Base-by-base conservation (phyloP, 768 basidiomycete genomes). In the Gloeopeniophorella convolvens region DNA sequence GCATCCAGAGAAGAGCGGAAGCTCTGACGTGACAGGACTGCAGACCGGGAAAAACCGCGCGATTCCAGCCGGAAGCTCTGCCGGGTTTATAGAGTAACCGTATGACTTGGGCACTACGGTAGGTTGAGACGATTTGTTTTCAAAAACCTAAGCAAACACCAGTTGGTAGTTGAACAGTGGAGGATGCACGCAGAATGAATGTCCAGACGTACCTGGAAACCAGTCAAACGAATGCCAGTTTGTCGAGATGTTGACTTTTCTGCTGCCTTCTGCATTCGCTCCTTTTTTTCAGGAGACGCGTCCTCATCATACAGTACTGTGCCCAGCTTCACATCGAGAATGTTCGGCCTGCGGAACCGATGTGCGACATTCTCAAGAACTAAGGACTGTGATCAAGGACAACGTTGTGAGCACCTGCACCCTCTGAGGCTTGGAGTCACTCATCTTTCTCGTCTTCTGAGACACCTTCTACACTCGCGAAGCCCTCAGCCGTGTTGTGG, bases 301-400 rank as follows among this genome's bases (percentile, higher is more conserved):
- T 64, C 62, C 18, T 83, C 77, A 43, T 89, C 91, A 55, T 88
- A 89, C n/a, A 98, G 75, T 1, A 85, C 72, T 0, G 86, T 94
- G 1, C 96, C 96, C 13, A 98, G 84, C 66, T 98, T 99, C 63
- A 92, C 74, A 64, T 99, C 95, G 24, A 97, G 72, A 50, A 96
- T 77, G 58, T 88, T 91, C 5, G 94, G 94, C 63, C 82, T 85
- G 30, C 67, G 59, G 70, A 93, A 97, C 1, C 73, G 62, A 57
- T 83, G 66, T 2, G 85, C 68, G 11, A 93, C 69, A 65, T 99
- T 97, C 68, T 94, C 85, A 3, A 99, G 68, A 26, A 95, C 89
- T 45, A 95, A 70, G 51, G 79, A 83, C 21, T 58, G 72, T 93
- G 81, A 32, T 48, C 34, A 34, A 60, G 48, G 33, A 50, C 20